Percentiles rank a stretch among this genome's conserved stretches.
Evolutionary conservation across 2,329 filamentous ascomycete species (phyloP).

Genomic region (Tolypocladium tundrense): DNA sequence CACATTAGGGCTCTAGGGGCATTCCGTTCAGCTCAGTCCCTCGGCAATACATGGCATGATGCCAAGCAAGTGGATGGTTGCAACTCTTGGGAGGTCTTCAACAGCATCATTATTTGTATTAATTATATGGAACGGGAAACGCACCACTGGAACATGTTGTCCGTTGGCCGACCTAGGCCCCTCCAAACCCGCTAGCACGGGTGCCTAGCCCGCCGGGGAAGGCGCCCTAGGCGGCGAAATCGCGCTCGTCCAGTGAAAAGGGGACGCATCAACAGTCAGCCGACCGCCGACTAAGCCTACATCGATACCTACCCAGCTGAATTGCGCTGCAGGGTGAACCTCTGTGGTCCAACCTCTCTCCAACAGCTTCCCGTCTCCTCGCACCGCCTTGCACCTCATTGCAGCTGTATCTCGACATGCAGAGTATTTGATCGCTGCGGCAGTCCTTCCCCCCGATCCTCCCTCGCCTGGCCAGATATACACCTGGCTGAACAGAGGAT

Average conservation of each 20-base stretch:
- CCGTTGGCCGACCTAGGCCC: neutral
- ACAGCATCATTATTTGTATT: too few relatives aligned
- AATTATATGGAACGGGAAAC: neutral
- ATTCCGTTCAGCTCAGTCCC: neutral
- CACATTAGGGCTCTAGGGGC: neutral
- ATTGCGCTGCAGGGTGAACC: neutral
- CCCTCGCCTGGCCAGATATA: neutral
- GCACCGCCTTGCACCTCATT: neutral
- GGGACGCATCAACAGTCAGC: conserved; percentile 3
- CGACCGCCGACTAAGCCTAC: conserved; percentile 1
- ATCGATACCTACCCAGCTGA: neutral
- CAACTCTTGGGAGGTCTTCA: neutral
- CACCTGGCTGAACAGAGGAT: neutral
- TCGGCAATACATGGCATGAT: neutral
- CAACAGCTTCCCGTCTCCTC: neutral
- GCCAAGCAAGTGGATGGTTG: neutral
- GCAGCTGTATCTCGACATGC: neutral
- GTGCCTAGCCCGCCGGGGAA: neutral
- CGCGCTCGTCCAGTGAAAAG: neutral
- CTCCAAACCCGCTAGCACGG: neutral
- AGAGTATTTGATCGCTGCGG: too few relatives aligned
- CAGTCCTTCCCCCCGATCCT: neutral
- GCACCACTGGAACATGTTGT: neutral
- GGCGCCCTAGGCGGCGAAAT: neutral
- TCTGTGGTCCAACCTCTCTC: neutral